Evolutionary conservation across 306 rosid species (phyloP), one percentile per base, ranked within the genome.

Genomic region (Cucumis melo): DNA sequence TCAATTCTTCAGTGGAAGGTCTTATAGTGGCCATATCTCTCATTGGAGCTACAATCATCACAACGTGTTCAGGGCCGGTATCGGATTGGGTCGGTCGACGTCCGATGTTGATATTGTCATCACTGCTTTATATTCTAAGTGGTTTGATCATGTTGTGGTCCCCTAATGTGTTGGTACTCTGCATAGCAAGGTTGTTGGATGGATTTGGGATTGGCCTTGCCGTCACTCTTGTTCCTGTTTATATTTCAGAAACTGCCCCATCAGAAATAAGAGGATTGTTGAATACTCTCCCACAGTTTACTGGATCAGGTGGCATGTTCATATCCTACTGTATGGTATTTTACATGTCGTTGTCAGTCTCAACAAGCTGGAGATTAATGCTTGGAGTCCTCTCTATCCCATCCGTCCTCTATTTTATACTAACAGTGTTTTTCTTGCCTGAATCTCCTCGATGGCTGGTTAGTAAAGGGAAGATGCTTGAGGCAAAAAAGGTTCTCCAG

Each of bases 391-490:
- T 91, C 8, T 88, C 94, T 16, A 76, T 91, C 81, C 94, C 89
- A 14, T 89, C 97, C 21, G 55, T 89, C 19, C 15, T 91, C 53
- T 91, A 84, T 82, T 84, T 91, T 83, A 24, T 39, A 56, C 66
- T 91, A n/a, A 67, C 92, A 1, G 60, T 91, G 9, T 87, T 91
- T 84, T 89, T 78, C 94, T 89, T 91, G 90, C 94, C 97, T 1
- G 94, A 89, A 83, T 91, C 97, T 85, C 97, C 97, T 63, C 86
- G 94, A 55, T 91, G 97, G 97, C 86, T 91, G 32, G 97, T 89
- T 65, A 91, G 97, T 65, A 91, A 89, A 83, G 97, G 97, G 19
- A 91, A 20, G 88, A 91, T 91, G 97, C 56, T 83, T 1, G 89
- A 91, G 83, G 97, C 97, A 0, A 88, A 85, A 61, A 91, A 77